Evolutionary conservation across 345 rosid species (phyloP), one percentile per base, ranked within the genome.

Genomic region (Clarkia xantiana): DNA sequence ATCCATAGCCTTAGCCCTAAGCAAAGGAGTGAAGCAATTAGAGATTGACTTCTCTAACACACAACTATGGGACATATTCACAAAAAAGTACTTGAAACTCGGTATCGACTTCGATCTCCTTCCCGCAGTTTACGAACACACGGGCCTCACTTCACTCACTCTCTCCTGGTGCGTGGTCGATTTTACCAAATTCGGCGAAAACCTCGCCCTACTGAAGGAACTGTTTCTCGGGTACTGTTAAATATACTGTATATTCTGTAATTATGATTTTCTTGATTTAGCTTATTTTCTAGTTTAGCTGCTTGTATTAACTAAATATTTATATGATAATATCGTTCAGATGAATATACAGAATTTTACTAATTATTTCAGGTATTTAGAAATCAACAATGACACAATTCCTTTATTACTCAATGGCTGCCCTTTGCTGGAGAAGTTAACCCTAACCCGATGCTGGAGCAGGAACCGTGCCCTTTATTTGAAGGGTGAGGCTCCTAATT

Each of bases 141-240:
- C 1, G 2, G 41, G 9, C 7, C 64, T 79, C 0, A 65, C 60
- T 49, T 60, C 68, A 0, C 3, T 82, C 23, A 44, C 12, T 47
- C 15, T 73, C 18, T 65, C 14, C 9, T 51, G 64, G 0, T 73
- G 82, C 46, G 8, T 41, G 3, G 62, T 73, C 36, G 44, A 61
- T 0, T 58, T 7, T 0, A 6, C 49, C 1, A n/a, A 3, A 14
- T 49, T 76, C 42, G 7, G 42, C n/a, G n/a, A n/a, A 0, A 54
- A 56, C 16, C 46, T 60, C 4, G 42, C 1, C 3, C 19, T 40
- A 2, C 48, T 79, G 2, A 66, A 53, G 64, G 39, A 41, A 1
- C 49, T 82, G 20, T 67, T 62, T 18, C 10, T 79, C 0, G 78
- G 72, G 0, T 71, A 76, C 74, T 61, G n/a, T n/a, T n/a, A n/a